These are phyloP conservation scores for Kwoniella shandongensis DNA, from an alignment of 768 basidiomycete species.

Conservation along the genomic window DNA sequence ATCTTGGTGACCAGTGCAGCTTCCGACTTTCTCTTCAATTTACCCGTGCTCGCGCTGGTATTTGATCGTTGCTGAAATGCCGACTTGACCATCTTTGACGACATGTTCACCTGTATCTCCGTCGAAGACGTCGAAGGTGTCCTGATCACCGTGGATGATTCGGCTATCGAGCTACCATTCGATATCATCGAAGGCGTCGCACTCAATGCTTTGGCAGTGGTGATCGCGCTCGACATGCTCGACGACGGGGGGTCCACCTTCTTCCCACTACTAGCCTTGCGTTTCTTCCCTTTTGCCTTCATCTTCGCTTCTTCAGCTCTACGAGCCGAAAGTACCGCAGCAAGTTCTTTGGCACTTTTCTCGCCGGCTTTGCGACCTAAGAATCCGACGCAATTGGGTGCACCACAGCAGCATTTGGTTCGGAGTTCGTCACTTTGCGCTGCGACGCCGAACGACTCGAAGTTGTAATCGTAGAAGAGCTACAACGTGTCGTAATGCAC, in stretches of 20 bases:
- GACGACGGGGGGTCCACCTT: too few species aligned
- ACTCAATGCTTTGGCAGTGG: not conserved
- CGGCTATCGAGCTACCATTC: not conserved
- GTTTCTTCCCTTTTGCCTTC: slow-evolving; percentile 2
- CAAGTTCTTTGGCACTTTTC: slow-evolving; percentile 29
- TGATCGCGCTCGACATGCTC: too few species aligned
- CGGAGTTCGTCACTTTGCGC: slow-evolving; percentile 34
- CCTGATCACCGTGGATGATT: not conserved
- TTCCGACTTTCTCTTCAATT: too few species aligned
- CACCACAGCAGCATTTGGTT: slow-evolving; percentile 53
- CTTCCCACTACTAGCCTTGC: not conserved
- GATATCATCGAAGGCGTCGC: not conserved
- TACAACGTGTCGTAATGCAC: slow-evolving; percentile 9
- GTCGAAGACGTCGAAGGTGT: slow-evolving; percentile 2
- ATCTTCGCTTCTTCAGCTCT: slow-evolving; percentile 5
- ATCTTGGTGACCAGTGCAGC: not conserved
- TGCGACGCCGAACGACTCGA: slow-evolving; percentile 47
- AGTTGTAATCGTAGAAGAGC: slow-evolving; percentile 55
- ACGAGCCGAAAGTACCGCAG: slow-evolving; percentile 12
- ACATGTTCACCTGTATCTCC: too few species aligned
- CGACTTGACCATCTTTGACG: too few species aligned
- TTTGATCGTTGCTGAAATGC: too few species aligned
- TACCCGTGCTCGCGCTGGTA: too few species aligned
- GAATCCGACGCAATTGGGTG: slow-evolving; percentile 47
- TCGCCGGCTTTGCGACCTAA: slow-evolving; percentile 45